These are phyloP conservation scores for Pseudocercospora fuligena DNA, from an alignment of 2,329 filamentous ascomycete genomes.

Conservation along the genomic window DNA sequence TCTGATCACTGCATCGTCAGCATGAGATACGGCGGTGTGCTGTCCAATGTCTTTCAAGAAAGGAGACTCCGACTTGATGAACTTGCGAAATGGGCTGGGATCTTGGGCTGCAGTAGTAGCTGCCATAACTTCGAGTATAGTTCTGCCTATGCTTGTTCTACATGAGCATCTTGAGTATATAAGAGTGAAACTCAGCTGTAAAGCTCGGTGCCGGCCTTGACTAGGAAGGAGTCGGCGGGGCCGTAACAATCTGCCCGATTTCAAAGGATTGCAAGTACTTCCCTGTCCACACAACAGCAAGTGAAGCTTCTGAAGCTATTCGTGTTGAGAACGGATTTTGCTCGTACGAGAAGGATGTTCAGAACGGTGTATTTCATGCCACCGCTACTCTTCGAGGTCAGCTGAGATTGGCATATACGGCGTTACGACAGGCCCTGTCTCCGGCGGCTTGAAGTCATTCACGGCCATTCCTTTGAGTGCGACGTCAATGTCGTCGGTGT, in stretches of 20 bases:
- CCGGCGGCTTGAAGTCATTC: neutral
- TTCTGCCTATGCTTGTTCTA: neutral
- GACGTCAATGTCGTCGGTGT: neutral
- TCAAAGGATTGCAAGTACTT: neutral
- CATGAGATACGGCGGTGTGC: slow-evolving; percentile 8
- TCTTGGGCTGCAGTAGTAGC: neutral
- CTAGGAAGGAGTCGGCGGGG: too few relatives aligned
- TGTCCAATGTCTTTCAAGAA: neutral
- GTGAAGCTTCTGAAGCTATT: neutral
- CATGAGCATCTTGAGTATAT: neutral
- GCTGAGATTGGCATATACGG: too few relatives aligned
- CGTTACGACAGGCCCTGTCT: neutral
- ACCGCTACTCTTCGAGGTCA: neutral
- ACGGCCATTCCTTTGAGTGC: neutral
- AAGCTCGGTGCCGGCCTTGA: neutral
- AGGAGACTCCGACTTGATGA: neutral
- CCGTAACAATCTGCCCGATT: neutral
- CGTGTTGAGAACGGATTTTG: neutral
- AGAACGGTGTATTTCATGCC: neutral
- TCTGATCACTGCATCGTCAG: neutral
- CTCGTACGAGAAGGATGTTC: too few relatives aligned
- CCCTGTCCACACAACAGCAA: neutral
- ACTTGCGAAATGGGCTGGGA: neutral
- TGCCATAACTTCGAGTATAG: too few relatives aligned
- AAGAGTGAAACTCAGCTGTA: neutral